phyloP scores from a whole-genome alignment of 805 yeast genomes.

The Komagataella phaffii region DNA sequence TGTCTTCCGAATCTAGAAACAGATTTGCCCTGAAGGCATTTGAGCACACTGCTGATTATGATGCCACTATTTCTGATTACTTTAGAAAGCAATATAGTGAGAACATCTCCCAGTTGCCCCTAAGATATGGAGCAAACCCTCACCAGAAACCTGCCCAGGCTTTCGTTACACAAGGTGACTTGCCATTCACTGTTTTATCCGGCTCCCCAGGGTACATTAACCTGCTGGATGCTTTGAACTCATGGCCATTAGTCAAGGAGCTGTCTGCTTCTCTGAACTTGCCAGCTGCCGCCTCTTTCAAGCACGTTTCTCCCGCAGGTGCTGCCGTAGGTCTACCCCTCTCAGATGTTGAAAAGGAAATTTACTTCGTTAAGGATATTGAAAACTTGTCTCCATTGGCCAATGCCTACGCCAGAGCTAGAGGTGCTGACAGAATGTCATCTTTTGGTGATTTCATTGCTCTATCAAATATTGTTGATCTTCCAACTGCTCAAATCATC shows the following conservation, averaged over 20 bases:
- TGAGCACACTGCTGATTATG: conserved; percentile 97
- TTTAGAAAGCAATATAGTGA: conserved; percentile 96
- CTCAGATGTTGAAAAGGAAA: conserved; percentile 81
- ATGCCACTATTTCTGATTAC: conserved; percentile 88
- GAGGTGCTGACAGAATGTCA: conserved; percentile 99
- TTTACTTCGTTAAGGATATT: conserved; percentile 89
- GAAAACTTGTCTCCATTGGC: conserved; percentile 95
- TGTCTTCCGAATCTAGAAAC: conserved; percentile 64
- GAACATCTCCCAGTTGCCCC: conserved; percentile 76
- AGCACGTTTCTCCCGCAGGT: conserved; percentile 99
- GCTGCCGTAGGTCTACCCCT: conserved; percentile 95
- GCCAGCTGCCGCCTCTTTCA: conserved; percentile 98
- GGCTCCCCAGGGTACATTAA: conserved; percentile 98
- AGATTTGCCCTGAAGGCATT: conserved; percentile 89
- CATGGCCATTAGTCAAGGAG: conserved; percentile 98
- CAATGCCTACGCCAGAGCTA: conserved; percentile 96
- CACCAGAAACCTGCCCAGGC: conserved; percentile 99
- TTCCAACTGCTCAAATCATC: conserved; percentile 92
- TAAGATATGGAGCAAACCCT: conserved; percentile 98
- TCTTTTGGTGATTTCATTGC: conserved; percentile 98
- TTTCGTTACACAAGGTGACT: conserved; percentile 68
- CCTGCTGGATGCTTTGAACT: conserved; percentile 89
- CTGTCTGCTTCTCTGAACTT: conserved; percentile 84
- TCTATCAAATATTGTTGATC: conserved; percentile 88
- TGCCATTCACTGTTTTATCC: conserved; percentile 85